Percentiles rank a stretch among this genome's conserved stretches.
Evolutionary conservation across 352 stramenopile species (phyloP).

Genomic region (Albugo laibachii): DNA sequence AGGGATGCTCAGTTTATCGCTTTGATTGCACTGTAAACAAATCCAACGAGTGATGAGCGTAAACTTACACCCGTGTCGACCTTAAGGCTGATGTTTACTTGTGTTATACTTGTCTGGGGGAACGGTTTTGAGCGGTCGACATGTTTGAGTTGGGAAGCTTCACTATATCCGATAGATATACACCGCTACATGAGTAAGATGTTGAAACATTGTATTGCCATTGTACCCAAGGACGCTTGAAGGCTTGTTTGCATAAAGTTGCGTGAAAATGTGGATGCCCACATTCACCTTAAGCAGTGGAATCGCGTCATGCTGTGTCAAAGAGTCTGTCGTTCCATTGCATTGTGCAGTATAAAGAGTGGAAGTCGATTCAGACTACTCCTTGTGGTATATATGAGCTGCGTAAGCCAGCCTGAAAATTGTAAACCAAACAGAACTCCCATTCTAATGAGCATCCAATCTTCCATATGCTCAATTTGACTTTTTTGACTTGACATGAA

Average conservation of each 20-base stretch:
- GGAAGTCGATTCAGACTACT: conserved; percentile 3
- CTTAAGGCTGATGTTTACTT: conserved; percentile 9
- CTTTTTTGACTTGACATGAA: conserved; percentile 57
- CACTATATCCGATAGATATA: conserved; percentile 31
- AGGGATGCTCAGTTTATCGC: conserved; percentile 34
- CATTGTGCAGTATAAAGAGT: conserved; percentile 21
- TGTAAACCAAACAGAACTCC: conserved; percentile 68
- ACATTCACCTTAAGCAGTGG: conserved; percentile 61
- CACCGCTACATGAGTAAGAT: conserved; percentile 44
- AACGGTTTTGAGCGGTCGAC: no score
- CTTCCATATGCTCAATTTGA: conserved; percentile 53
- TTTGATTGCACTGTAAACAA: conserved; percentile 62
- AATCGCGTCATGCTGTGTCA: no score
- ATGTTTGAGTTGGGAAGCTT: conserved; percentile 1
- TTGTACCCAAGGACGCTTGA: conserved; percentile 33
- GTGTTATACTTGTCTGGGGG: no score
- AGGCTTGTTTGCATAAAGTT: conserved; percentile 60
- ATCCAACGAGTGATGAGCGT: conserved; percentile 57
- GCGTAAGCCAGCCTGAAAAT: conserved; percentile 52
- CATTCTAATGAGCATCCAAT: conserved; percentile 44
- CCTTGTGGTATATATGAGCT: conserved; percentile 9
- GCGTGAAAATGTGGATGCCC: conserved; percentile 62
- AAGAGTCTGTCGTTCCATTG: no score
- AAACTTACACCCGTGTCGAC: conserved; percentile 32
- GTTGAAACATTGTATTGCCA: conserved; percentile 72